phyloP scores from a whole-genome alignment of 257 asterid species.

The Jacaranda copaia region DNA sequence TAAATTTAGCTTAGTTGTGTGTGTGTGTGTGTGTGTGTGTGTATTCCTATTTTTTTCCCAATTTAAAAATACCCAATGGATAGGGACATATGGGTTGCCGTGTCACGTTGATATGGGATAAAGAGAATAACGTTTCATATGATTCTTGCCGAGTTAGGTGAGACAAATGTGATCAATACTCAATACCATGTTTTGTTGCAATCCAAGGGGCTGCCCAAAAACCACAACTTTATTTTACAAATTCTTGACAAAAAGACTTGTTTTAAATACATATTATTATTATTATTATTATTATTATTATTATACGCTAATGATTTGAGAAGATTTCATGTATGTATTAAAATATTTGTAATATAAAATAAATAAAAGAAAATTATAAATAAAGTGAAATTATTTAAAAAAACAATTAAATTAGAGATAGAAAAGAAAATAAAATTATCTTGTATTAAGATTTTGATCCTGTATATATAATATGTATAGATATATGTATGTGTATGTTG shows the following conservation, averaged over 20 bases:
- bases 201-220: not conserved
- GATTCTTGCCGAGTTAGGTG: conserved; percentile 31
- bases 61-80: conserved; percentile 22
- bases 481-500: not conserved
- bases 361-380: too few relatives aligned
- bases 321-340: too few relatives aligned
- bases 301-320: not conserved
- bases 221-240: not conserved
- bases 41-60: too few relatives aligned
- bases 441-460: too few relatives aligned
- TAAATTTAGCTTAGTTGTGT: not conserved
- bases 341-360: too few relatives aligned
- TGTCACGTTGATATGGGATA: conserved; percentile 34
- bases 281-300: not conserved
- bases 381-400: too few relatives aligned
- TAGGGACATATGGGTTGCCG: conserved; percentile 28
- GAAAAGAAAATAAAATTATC: too few relatives aligned
- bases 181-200: conserved; percentile 37
- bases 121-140: conserved; percentile 27
- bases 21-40: too few relatives aligned
- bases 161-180: conserved; percentile 33
- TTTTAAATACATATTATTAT: not conserved
- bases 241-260: not conserved
- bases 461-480: not conserved
- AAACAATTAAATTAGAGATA: too few relatives aligned